phyloP scores from a whole-genome alignment of 148 eudicot species.

The Amaranthus hypochondriacus region DNA sequence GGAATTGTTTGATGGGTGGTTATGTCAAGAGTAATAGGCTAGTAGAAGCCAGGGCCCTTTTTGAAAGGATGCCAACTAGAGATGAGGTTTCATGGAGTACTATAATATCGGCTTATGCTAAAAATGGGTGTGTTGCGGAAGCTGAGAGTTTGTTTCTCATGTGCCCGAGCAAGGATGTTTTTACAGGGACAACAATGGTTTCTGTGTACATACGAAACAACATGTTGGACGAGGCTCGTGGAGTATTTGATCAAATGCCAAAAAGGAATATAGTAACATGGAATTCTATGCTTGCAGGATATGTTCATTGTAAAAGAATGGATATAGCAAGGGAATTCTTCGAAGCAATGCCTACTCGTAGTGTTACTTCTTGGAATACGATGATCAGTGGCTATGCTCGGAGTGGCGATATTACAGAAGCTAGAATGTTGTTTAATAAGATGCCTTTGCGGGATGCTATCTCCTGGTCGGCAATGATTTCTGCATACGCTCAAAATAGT shows the following conservation, averaged over 20 bases:
- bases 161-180: constrained; percentile 45
- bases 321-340: constrained; percentile 43
- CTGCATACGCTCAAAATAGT: constrained; percentile 80
- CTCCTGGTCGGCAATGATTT: constrained; percentile 61
- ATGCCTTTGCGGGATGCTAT: constrained; percentile 54
- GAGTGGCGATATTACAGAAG: constrained; percentile 46
- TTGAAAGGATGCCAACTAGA: constrained; percentile 40
- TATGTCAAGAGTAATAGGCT: constrained; percentile 46
- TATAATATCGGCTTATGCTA: constrained; percentile 46
- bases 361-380: constrained; percentile 67
- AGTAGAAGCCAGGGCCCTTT: constrained; percentile 37
- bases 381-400: constrained; percentile 54
- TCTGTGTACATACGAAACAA: constrained; percentile 48
- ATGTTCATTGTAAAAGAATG: constrained; percentile 35
- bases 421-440: constrained; percentile 46
- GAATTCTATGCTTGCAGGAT: constrained; percentile 41
- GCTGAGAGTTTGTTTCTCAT: constrained; percentile 48
- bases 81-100: constrained; percentile 56
- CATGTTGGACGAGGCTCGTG: constrained; percentile 32
- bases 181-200: constrained; percentile 52
- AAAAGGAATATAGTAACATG: constrained; percentile 37
- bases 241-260: constrained; percentile 42
- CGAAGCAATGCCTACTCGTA: constrained; percentile 47
- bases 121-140: constrained; percentile 34
- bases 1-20: constrained; percentile 60